Base-by-base conservation (phyloP, 1,284 basidiomycete species). In the Tilletia caries region DNA sequence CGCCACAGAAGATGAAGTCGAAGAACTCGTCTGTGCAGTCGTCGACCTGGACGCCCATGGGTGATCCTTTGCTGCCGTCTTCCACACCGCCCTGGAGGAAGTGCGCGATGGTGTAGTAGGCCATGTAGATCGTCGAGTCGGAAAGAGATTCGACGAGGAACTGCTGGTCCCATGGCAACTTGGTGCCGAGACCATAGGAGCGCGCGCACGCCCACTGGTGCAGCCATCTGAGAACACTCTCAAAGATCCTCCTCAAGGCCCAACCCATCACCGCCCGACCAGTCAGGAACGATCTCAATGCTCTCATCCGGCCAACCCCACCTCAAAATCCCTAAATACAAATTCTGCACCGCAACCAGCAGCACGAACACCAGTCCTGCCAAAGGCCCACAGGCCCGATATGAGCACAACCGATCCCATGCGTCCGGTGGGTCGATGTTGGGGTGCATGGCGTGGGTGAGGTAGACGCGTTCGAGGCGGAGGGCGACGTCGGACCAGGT, bases 141-240 rank as follows among this genome's bases (percentile, higher is more conserved):
- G 92, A 95, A 81, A 98, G 85, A 79, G 92, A 94, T 85, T 98
- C 96, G 66, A 99, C 94, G 79, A 98, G 87, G 88, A 95, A 98
- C 69, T 93, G 90, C 18, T 90, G 91, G 83, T 98, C 95, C 95
- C 95, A 98, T 1, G 96, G 96, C 71, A 99, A 87, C 83, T 92
- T 92, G 15, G 95, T 95, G 41, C 96, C 96, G 73, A 99, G 88
- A 73, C 96, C 96, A 84, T 95, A 98, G 25, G 92, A 93, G 68
- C 96, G 88, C 23, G 96, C 95, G 83, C 96, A 99, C 2, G 96
- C 96, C 96, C 96, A 99, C 85, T 99, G 89, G 84, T 95, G 95
- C 85, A 98, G 86, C 96, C 96, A 99, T 66, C 89, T 91, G 79
- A 99, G 87, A 23, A 92, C 93, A 71, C 89, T 91, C 84, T 97